A percentile compares a stretch with the other conserved stretches of the same genome.
Evolutionary conservation across 176 grass and related monocot genomes (phyloP).

Genomic region (Zoysia pacifica): DNA sequence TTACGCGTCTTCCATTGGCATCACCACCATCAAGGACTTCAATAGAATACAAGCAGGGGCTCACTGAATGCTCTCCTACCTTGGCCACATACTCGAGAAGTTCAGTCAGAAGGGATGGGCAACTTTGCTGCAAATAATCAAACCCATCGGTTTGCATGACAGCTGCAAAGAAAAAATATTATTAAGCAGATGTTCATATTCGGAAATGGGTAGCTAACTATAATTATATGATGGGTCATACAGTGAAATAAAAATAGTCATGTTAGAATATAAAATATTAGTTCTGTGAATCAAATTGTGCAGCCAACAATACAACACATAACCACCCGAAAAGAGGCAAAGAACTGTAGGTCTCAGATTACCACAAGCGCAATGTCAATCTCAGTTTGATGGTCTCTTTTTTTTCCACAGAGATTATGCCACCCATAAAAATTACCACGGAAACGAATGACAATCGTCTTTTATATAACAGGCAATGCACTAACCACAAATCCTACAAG

Average conservation of each 20-base stretch:
- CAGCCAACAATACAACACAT: not conserved
- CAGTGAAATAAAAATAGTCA: not conserved
- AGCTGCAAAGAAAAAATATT: slow-evolving; percentile 52
- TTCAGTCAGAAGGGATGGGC: slow-evolving; percentile 85
- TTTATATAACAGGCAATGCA: not conserved
- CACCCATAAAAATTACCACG: too few relatives aligned
- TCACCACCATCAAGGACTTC: slow-evolving; percentile 89
- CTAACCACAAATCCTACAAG: not conserved
- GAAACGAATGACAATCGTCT: too few relatives aligned
- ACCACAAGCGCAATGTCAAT: not conserved
- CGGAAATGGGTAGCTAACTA: not conserved
- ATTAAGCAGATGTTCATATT: slow-evolving; percentile 3
- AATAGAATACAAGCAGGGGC: slow-evolving; percentile 59
- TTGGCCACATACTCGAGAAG: slow-evolving; percentile 94
- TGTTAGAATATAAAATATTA: not conserved
- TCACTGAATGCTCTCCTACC: slow-evolving; percentile 65
- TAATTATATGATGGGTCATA: not conserved
- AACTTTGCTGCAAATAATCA: slow-evolving; percentile 97
- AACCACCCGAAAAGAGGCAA: not conserved
- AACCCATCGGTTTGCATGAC: slow-evolving; percentile 99
- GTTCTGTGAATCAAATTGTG: not conserved
- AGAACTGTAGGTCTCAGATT: not conserved
- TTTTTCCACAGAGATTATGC: too few relatives aligned
- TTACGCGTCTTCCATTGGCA: slow-evolving; percentile 91
- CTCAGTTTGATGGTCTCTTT: not conserved